These are phyloP conservation scores for Pistacia atlantica DNA, from an alignment of 345 rosid species.

Conservation along the genomic window DNA sequence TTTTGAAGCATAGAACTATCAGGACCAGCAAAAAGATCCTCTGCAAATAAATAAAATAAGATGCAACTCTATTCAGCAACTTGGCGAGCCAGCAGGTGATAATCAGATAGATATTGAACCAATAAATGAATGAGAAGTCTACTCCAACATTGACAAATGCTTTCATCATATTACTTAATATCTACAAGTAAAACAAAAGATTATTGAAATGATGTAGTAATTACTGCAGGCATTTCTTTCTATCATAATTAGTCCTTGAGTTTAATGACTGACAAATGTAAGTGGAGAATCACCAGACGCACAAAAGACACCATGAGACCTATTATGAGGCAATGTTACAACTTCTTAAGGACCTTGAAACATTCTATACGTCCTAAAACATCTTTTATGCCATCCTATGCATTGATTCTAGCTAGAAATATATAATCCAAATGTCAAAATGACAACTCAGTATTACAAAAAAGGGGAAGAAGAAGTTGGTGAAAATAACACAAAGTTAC, in stretches of 20 bases:
- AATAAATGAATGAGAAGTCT: background rate
- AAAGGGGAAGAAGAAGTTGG: background rate
- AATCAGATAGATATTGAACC: background rate
- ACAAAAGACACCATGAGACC: conserved; percentile 3
- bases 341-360: background rate
- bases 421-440: background rate
- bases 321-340: background rate
- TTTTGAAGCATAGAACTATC: conserved; percentile 30
- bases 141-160: background rate
- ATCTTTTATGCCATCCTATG: background rate
- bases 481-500: background rate
- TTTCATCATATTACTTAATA: background rate
- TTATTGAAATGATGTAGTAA: background rate
- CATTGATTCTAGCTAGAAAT: background rate
- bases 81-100: background rate
- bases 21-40: conserved; percentile 19
- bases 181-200: background rate
- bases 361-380: background rate
- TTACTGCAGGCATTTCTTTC: background rate
- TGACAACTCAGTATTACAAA: background rate
- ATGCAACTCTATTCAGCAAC: conserved; percentile 18
- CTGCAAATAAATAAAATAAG: conserved; percentile 28
- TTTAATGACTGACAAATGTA: background rate
- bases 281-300: background rate
- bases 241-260: background rate